phyloP scores from a whole-genome alignment of 768 basidiomycete species.

The Tulasnella sp. region DNA sequence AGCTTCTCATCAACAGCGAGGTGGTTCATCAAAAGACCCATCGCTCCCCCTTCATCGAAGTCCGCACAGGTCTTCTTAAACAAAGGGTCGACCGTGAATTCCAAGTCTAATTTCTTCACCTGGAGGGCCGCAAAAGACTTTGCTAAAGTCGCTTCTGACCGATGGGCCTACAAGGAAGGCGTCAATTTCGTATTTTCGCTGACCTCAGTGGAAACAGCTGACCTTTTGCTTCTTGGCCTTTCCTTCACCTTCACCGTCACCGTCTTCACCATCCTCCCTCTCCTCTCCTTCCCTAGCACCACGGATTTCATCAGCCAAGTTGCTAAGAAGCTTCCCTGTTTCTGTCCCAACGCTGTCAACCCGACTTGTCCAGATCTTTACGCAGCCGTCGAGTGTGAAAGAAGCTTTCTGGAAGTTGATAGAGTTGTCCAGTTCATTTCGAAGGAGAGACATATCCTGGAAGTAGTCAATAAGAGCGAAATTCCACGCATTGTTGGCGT shows the following conservation, averaged over 20 bases:
- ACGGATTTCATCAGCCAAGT: slow-evolving; percentile 66
- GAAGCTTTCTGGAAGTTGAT: slow-evolving; percentile 99
- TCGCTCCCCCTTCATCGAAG: slow-evolving; percentile 97
- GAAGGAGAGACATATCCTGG: slow-evolving; percentile 92
- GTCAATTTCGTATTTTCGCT: background rate
- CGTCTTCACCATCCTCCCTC: slow-evolving; percentile 59
- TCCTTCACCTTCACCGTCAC: slow-evolving; percentile 50
- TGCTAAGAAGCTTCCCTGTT: slow-evolving; percentile 90
- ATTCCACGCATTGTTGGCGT: slow-evolving; percentile 94
- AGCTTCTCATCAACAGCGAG: slow-evolving; percentile 78
- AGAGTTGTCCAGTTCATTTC: slow-evolving; percentile 88
- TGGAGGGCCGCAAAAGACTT: slow-evolving; percentile 76
- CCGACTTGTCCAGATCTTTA: slow-evolving; percentile 98
- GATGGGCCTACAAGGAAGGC: slow-evolving; percentile 41
- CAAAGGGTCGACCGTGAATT: slow-evolving; percentile 93
- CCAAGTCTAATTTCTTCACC: slow-evolving; percentile 90
- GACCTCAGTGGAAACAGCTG: slow-evolving; percentile 12
- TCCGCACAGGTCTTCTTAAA: slow-evolving; percentile 98
- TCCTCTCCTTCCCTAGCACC: slow-evolving; percentile 48
- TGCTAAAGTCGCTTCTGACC: slow-evolving; percentile 81
- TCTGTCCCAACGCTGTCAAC: slow-evolving; percentile 97
- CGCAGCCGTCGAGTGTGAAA: slow-evolving; percentile 94
- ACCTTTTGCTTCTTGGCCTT: slow-evolving; percentile 54
- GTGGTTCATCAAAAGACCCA: slow-evolving; percentile 96
- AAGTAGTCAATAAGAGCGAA: slow-evolving; percentile 99